A percentile compares a stretch with the other conserved stretches of the same genome.
Conservation (phyloP, 139 green algal species). For the Chlorella sp. region DNA sequence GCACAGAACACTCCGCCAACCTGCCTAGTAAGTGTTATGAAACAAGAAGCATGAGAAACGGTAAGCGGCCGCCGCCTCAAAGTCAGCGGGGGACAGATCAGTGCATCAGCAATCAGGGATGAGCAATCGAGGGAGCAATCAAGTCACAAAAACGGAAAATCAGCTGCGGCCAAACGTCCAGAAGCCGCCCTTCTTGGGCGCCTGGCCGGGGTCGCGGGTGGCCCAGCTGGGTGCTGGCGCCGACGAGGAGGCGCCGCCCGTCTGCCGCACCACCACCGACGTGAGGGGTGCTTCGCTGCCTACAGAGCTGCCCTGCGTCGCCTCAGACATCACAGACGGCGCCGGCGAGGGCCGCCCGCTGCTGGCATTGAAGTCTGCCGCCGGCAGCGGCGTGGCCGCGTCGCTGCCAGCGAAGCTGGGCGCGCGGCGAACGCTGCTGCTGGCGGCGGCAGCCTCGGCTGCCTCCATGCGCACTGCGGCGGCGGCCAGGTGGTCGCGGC, state of each 20-base stretch:
- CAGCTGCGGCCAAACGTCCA: no score
- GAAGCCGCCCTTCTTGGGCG: background rate
- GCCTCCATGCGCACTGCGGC: conserved; percentile 11
- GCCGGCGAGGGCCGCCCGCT: background rate
- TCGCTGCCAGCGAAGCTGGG: background rate
- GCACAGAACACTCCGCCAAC: no score
- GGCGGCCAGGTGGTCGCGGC: conserved; percentile 10
- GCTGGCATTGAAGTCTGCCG: background rate
- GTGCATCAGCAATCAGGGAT: no score
- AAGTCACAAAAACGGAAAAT: background rate
- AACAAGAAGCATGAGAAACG: no score
- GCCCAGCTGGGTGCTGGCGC: background rate
- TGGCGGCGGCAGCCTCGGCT: background rate
- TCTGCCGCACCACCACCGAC: background rate
- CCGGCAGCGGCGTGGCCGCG: background rate
- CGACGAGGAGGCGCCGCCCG: background rate
- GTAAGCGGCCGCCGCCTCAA: no score
- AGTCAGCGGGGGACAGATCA: no score
- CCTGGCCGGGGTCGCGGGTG: background rate
- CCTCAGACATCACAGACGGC: no score
- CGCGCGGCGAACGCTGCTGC: no score
- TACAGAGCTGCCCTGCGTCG: background rate
- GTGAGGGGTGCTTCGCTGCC: background rate
- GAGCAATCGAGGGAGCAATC: no score
- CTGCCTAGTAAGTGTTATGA: no score